Evolutionary conservation across 352 stramenopile species (phyloP).

Genomic region (Aphanomyces stellatus): DNA sequence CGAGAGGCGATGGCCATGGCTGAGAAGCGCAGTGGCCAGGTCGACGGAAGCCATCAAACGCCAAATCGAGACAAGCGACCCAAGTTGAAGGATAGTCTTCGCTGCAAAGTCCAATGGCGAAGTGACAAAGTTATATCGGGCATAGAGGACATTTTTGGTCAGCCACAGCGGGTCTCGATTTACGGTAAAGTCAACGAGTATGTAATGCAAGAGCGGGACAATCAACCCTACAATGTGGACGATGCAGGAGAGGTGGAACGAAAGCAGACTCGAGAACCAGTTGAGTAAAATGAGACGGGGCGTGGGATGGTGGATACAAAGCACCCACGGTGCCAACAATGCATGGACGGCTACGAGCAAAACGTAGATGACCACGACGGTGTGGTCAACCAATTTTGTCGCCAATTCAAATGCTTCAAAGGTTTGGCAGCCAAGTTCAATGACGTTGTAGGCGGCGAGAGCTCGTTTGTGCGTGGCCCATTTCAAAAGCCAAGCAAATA

Average conservation of each 20-base stretch:
- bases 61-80: neutral
- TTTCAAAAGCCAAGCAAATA: no score
- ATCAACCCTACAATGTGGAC: neutral
- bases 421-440: neutral
- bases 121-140: neutral
- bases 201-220: neutral
- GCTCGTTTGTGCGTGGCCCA: no score
- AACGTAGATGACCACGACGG: neutral
- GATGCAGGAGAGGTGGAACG: neutral
- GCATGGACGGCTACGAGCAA: neutral
- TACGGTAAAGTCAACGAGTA: neutral
- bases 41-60: neutral
- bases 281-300: neutral
- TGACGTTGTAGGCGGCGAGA: neutral
- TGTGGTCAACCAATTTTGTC: neutral
- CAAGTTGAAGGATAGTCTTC: neutral
- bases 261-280: neutral
- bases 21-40: neutral
- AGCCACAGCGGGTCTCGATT: neutral
- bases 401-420: neutral
- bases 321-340: neutral
- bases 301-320: neutral
- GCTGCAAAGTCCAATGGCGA: neutral
- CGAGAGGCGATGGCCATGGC: no score
- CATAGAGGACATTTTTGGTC: neutral